phyloP scores from a whole-genome alignment of 148 eudicot species.

The Chenopodium formosanum region DNA sequence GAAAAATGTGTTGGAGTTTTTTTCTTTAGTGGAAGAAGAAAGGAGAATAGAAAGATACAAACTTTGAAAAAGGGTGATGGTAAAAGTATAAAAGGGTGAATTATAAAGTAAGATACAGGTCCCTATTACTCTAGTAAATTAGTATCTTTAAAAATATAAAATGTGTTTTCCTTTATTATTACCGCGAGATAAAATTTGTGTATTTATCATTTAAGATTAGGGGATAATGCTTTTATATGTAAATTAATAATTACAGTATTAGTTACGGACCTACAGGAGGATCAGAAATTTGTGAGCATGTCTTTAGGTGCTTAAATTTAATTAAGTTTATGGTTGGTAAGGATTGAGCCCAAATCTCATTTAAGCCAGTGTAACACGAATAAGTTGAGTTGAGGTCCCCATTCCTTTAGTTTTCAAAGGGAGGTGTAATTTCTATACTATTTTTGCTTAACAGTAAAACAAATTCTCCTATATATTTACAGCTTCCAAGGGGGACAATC shows the following conservation, averaged over 20 bases:
- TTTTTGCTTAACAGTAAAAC: background rate
- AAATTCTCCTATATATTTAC: conserved; percentile 15
- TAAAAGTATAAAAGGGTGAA: background rate
- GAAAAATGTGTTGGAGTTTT: no score
- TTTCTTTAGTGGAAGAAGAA: background rate
- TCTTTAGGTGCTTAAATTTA: no score
- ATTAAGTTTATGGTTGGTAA: background rate
- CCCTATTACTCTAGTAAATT: no score
- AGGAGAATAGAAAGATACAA: background rate
- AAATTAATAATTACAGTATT: no score
- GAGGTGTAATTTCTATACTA: background rate
- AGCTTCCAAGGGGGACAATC: conserved; percentile 34
- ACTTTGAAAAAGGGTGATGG: background rate
- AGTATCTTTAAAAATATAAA: no score
- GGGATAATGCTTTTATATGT: background rate
- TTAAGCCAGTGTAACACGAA: background rate
- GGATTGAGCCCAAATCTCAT: background rate
- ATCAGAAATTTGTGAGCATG: no score
- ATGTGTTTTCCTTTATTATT: no score
- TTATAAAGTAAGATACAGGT: background rate
- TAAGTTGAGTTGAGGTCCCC: background rate
- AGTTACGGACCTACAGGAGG: background rate
- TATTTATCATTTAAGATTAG: background rate
- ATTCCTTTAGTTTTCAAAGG: background rate
- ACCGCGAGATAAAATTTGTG: background rate